Conservation (phyloP, 108 stramenopile species). For the Cyclostephanos invisitatus region DNA sequence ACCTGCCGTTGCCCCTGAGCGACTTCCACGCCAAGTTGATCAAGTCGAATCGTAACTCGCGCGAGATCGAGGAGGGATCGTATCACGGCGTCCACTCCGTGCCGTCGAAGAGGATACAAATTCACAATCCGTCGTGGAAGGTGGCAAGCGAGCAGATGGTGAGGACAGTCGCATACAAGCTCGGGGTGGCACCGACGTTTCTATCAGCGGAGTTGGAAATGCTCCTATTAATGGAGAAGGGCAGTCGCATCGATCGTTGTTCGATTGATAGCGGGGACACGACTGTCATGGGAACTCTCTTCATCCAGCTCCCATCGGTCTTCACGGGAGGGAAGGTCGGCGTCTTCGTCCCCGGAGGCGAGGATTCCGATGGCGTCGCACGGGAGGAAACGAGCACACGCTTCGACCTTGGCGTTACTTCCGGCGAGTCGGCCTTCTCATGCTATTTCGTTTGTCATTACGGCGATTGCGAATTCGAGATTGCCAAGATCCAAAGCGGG, state of each 20-base stretch:
- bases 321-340: slow-evolving; percentile 22
- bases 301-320: slow-evolving; percentile 21
- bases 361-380: neutral
- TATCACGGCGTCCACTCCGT: slow-evolving; percentile 10
- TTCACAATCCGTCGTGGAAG: slow-evolving; percentile 22
- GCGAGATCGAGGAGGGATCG: slow-evolving; percentile 1
- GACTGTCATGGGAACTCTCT: neutral
- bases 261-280: neutral
- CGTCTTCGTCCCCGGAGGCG: neutral
- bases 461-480: slow-evolving; percentile 22
- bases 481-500: slow-evolving; percentile 17
- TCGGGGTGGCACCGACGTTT: slow-evolving; percentile 13
- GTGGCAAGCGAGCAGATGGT: slow-evolving; percentile 3
- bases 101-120: slow-evolving; percentile 6
- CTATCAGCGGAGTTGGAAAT: slow-evolving; percentile 21
- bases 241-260: slow-evolving; percentile 14
- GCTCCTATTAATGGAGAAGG: slow-evolving; percentile 24
- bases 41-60: neutral
- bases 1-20: slow-evolving; percentile 20
- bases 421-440: slow-evolving; percentile 5
- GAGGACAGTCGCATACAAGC: slow-evolving; percentile 16
- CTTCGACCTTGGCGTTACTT: slow-evolving; percentile 13
- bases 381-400: neutral
- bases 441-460: slow-evolving; percentile 34
- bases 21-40: slow-evolving; percentile 11